Evolutionary conservation across 2,329 filamentous ascomycete genomes (phyloP).

Genomic region (Microdochium trichocladiopsis): DNA sequence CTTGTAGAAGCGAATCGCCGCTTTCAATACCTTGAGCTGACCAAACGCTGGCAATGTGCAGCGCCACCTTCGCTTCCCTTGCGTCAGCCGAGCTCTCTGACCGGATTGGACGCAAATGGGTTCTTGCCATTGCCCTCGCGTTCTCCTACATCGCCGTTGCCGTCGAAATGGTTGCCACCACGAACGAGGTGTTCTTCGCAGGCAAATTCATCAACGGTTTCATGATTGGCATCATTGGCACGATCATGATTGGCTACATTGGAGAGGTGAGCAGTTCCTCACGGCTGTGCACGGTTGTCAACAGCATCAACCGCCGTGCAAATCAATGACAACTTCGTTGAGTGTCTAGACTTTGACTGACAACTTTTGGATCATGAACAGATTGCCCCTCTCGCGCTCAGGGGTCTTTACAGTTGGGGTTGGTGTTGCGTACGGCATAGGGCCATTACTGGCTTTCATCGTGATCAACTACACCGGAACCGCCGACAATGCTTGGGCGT

Average conservation of each 20-base stretch:
- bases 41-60: neutral
- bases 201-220: conserved; percentile 55
- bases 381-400: conserved; percentile 39
- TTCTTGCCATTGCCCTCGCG: conserved; percentile 33
- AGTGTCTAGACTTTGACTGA: neutral
- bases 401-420: conserved; percentile 53
- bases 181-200: conserved; percentile 46
- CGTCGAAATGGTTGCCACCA: conserved; percentile 55
- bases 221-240: conserved; percentile 53
- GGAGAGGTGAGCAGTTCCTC: conserved; percentile 44
- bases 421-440: conserved; percentile 56
- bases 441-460: conserved; percentile 47
- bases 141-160: conserved; percentile 48
- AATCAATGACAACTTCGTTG: too few relatives aligned
- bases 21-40: too few relatives aligned
- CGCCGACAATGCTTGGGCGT: conserved; percentile 37
- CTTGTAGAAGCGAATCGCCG: too few relatives aligned
- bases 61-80: conserved; percentile 39
- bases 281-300: too few relatives aligned
- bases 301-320: too few relatives aligned
- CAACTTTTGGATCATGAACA: neutral
- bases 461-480: conserved; percentile 34
- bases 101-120: conserved; percentile 33
- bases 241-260: conserved; percentile 51
- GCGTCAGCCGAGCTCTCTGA: conserved; percentile 40